Evolutionary conservation across 1,284 basidiomycete genomes (phyloP).

Genomic region (Phlebopus sp.): DNA sequence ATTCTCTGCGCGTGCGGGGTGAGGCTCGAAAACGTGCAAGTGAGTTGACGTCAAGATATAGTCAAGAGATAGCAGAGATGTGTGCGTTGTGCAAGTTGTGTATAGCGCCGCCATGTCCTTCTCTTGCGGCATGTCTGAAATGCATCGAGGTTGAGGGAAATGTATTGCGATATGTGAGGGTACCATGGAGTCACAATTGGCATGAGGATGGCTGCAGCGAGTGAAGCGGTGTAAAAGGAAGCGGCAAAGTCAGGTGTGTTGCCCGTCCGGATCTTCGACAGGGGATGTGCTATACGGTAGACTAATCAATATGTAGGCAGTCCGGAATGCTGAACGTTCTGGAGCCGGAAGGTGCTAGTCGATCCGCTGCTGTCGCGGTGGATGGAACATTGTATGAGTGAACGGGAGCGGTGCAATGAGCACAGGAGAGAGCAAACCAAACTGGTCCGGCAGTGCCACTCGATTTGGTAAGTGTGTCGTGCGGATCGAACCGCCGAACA

Average conservation of each 20-base stretch:
- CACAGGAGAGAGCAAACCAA: conserved; percentile 17
- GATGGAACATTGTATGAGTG: conserved; percentile 7
- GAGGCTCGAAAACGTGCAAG: conserved; percentile 13
- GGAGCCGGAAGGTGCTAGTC: conserved; percentile 6
- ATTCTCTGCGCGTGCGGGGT: conserved; percentile 33
- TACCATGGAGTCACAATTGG: conserved; percentile 16
- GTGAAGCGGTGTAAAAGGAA: not conserved
- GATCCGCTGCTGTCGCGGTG: conserved; percentile 27
- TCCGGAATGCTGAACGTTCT: too few species aligned
- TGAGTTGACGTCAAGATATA: conserved; percentile 11
- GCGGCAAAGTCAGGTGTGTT: not conserved
- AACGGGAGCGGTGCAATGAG: conserved; percentile 7
- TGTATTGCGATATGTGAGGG: conserved; percentile 8
- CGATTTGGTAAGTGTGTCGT: conserved; percentile 16
- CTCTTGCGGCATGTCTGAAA: conserved; percentile 1
- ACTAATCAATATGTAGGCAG: too few species aligned
- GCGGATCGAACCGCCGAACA: conserved; percentile 4
- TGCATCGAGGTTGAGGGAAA: conserved; percentile 8
- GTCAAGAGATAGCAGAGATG: conserved; percentile 14
- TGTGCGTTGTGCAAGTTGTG: conserved; percentile 8
- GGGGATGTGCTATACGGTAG: not conserved
- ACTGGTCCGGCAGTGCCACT: conserved; percentile 11
- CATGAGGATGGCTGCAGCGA: conserved; percentile 5
- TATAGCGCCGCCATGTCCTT: not conserved
- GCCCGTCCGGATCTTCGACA: conserved; percentile 4